Base-by-base conservation (phyloP, 2,329 filamentous ascomycete genomes). In the Colletotrichum sp. region DNA sequence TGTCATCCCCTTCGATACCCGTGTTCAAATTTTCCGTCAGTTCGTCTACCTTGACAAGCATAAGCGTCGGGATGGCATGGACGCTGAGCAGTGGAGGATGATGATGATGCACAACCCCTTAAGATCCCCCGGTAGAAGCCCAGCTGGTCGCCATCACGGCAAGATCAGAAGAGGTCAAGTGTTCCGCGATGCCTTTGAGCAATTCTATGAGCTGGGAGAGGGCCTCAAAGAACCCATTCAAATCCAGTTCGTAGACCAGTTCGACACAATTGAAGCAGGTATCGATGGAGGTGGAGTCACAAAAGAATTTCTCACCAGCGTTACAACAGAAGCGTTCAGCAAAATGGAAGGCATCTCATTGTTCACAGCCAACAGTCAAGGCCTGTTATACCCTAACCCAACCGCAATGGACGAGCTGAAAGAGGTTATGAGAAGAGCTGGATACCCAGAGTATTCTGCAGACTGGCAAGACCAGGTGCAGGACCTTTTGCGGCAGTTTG, bases 271-370 rank as follows among this genome's bases (percentile, higher is more conserved):
- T 9, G 97, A 99, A 85, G 96, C 96, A 15, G 97, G 97, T 12
- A 99, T 99, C 71, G 97, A 99, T 82, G 97, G 97, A 1, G 97
- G 97, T 10, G 97, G 97, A 77, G 97, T 99, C 10, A 98, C 96
- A 3, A 99, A 99, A 80, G 97, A 99, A 81, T 99, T 99, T 77
- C 88, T 99, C 15, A 98, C 93, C 1, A 97, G 95, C 77, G 92
- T 98, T 65, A 98, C 95, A 2, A 93, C 90, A 24, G 95, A 98
- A 83, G 96, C 96, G 0, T 98, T 99, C 81, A 90, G 90, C 4
- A 86, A 88, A 24, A 86, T 88, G 3, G 86, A 90, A 18, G 88
- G 90, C 57, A 90, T 98, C 81, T 62, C 68, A 8, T 59, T 77
- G 77, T 99, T 99, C 81, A 88, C 93, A 7, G 93, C 95, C 68